phyloP scores from a whole-genome alignment of 257 asterid genomes.

The Salvia rosmarinus region DNA sequence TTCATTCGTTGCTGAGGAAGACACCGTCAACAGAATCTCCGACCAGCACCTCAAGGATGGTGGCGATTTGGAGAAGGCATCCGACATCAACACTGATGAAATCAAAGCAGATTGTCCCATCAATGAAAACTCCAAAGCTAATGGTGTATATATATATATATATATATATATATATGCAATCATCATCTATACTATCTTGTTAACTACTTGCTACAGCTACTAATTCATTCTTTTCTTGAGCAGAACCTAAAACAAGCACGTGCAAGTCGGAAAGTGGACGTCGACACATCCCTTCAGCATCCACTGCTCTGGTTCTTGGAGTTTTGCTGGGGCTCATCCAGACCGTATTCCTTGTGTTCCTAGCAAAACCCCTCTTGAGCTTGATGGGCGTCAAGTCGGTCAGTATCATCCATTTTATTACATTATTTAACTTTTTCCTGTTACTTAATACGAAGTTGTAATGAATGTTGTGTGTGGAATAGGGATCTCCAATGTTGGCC shows the following conservation, averaged over 20 bases:
- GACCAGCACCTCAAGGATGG: conserved; percentile 32
- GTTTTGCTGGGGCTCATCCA: conserved; percentile 73
- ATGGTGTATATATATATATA: not conserved
- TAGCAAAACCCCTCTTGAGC: conserved; percentile 61
- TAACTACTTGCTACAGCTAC: no score
- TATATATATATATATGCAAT: not conserved
- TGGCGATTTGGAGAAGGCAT: conserved; percentile 40
- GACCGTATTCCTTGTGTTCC: conserved; percentile 64
- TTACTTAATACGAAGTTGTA: not conserved
- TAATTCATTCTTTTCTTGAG: not conserved
- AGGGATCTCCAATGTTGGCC: conserved; percentile 85
- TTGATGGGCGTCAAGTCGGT: conserved; percentile 94
- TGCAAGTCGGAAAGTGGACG: conserved; percentile 46
- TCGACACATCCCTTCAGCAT: conserved; percentile 82
- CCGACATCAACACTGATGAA: not conserved
- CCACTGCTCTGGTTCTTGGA: conserved; percentile 85
- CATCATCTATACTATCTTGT: no score
- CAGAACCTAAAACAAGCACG: conserved; percentile 16
- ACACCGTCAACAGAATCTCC: conserved; percentile 52
- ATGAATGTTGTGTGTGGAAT: not conserved
- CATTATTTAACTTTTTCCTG: no score
- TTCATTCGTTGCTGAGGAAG: conserved; percentile 95
- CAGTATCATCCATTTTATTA: conserved; percentile 11
- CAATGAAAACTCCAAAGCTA: not conserved
- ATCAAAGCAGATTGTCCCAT: not conserved